Conservation (phyloP, 1,284 basidiomycete species). For the Ganoderma resinaceum region DNA sequence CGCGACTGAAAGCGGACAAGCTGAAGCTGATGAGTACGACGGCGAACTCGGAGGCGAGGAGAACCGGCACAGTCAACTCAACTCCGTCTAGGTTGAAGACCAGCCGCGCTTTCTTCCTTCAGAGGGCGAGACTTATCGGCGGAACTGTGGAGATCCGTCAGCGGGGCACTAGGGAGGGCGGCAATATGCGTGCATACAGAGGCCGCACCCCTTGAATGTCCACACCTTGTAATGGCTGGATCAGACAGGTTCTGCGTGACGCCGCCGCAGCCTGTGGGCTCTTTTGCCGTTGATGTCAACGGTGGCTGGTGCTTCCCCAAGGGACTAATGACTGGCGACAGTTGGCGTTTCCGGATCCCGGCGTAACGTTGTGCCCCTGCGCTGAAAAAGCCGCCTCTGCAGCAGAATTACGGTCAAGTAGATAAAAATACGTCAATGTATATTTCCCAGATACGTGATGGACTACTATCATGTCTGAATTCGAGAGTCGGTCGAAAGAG, state of each 20-base stretch:
- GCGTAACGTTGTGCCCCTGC: neutral
- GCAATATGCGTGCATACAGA: neutral
- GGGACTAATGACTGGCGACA: neutral
- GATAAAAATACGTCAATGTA: neutral
- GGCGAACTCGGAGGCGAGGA: constrained; percentile 1
- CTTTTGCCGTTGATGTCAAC: neutral
- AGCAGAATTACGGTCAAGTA: neutral
- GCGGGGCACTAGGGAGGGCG: neutral
- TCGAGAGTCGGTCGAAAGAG: neutral
- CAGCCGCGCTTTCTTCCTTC: neutral
- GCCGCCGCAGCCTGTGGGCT: neutral
- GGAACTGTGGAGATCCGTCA: neutral
- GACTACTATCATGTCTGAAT: neutral
- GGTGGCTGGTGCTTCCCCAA: neutral
- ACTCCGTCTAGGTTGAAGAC: neutral
- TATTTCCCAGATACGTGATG: neutral
- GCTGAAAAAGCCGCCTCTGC: neutral
- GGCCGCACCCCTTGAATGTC: neutral
- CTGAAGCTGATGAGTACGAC: neutral
- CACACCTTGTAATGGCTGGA: neutral
- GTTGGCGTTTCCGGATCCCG: neutral
- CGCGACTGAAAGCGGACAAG: neutral
- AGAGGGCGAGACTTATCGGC: neutral
- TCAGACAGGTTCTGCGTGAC: neutral
- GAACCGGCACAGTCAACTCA: neutral